Conservation (phyloP, 2,329 filamentous ascomycete species). For the Tolypocladium inflatum region DNA sequence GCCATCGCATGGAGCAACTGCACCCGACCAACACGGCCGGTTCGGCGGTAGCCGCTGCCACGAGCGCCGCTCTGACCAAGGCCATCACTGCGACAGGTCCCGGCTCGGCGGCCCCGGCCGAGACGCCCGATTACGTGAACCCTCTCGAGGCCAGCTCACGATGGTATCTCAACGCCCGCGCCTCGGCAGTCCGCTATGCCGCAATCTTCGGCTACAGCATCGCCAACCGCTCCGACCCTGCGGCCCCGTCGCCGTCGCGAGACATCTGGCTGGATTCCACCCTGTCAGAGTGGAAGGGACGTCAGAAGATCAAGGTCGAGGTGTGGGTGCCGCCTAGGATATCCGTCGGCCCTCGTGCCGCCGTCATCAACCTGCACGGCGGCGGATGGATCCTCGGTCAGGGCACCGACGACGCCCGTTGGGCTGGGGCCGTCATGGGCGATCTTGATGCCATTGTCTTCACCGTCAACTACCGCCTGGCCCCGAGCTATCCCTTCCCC, state of each 20-base stretch:
- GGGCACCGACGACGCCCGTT: constrained; percentile 54
- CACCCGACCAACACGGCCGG: constrained; percentile 3
- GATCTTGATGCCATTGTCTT: constrained; percentile 49
- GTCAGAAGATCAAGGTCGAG: constrained; percentile 35
- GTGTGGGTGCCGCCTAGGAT: constrained; percentile 31
- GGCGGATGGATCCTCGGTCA: constrained; percentile 57
- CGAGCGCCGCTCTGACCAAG: constrained; percentile 6
- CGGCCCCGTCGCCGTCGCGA: constrained; percentile 25
- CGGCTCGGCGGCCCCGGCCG: constrained; percentile 19
- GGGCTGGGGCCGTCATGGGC: constrained; percentile 43
- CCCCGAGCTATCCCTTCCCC: constrained; percentile 55
- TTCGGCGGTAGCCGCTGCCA: not conserved
- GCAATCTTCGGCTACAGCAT: constrained; percentile 33
- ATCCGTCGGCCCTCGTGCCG: constrained; percentile 31
- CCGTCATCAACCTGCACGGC: constrained; percentile 58
- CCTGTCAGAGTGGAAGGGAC: constrained; percentile 24
- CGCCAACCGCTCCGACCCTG: constrained; percentile 29
- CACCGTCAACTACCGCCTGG: constrained; percentile 58
- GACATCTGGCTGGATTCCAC: constrained; percentile 34
- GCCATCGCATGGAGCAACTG: constrained; percentile 5
- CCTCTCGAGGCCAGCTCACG: constrained; percentile 32
- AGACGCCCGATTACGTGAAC: constrained; percentile 30
- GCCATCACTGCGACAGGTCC: constrained; percentile 15
- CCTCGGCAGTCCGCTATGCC: constrained; percentile 33
- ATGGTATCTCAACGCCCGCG: constrained; percentile 32